A percentile compares a stretch with the other conserved stretches of the same genome.
Evolutionary conservation across 106 monocot genomes (phyloP).

Genomic region (Dioscorea alata): DNA sequence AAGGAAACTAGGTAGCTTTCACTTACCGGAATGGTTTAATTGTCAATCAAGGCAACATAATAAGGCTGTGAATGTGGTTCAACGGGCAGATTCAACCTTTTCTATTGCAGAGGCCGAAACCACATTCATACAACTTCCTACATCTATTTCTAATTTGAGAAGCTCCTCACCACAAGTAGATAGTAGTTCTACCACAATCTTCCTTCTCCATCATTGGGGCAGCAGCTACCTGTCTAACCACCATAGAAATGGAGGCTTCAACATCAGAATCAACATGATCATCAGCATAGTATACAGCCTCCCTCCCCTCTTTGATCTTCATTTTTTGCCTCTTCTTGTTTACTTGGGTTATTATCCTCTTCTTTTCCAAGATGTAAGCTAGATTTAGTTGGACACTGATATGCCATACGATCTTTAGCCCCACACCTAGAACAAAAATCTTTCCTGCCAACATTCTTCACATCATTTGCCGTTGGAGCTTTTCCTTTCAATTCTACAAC

Average conservation of each 20-base stretch:
- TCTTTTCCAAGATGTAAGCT: no score
- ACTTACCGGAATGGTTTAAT: background rate
- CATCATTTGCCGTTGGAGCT: background rate
- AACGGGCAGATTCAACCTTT: background rate
- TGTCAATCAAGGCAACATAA: background rate
- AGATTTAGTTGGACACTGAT: background rate
- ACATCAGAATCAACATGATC: background rate
- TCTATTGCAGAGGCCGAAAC: background rate
- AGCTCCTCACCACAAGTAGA: background rate
- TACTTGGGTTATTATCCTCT: background rate
- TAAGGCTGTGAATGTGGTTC: background rate
- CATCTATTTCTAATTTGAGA: no score
- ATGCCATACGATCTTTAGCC: background rate
- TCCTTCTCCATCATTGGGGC: background rate
- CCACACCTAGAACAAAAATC: background rate
- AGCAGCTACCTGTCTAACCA: background rate
- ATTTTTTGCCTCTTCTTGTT: background rate
- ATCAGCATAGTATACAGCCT: background rate
- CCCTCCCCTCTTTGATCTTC: background rate
- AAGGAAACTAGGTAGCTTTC: background rate
- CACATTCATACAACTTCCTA: background rate
- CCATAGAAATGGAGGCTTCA: background rate
- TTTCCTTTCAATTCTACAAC: no score
- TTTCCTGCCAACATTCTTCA: background rate
- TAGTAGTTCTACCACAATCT: background rate